Conservation (phyloP, 192 early-diverging fungal genomes). For the Jimgerdemannia flammicorona region DNA sequence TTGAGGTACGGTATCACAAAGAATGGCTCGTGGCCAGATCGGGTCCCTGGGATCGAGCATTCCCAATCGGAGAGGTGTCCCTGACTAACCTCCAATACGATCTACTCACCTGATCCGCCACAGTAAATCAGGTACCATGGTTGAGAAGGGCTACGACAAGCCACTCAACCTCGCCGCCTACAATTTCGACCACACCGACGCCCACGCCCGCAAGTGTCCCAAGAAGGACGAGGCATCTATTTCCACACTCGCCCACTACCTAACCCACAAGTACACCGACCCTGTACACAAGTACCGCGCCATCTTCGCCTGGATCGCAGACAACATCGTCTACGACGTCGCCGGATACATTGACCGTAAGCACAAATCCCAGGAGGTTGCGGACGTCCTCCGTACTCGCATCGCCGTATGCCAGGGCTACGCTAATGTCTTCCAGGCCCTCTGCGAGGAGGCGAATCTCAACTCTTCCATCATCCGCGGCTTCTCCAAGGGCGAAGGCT, state of each 20-base stretch:
- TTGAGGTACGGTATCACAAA: neutral
- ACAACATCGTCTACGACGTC: conserved; percentile 49
- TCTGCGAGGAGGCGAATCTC: conserved; percentile 44
- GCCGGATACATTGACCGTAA: conserved; percentile 31
- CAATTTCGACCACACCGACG: conserved; percentile 39
- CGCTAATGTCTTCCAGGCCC: conserved; percentile 44
- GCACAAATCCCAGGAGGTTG: conserved; percentile 5
- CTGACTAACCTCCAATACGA: neutral
- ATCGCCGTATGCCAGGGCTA: conserved; percentile 55
- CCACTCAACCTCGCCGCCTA: conserved; percentile 1
- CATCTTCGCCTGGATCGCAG: conserved; percentile 53
- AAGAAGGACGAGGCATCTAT: conserved; percentile 15
- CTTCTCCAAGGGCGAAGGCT: conserved; percentile 29
- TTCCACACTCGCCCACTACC: conserved; percentile 24
- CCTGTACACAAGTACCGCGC: conserved; percentile 42
- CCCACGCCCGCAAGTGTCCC: conserved; percentile 31
- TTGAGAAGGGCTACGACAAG: neutral
- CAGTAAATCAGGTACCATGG: neutral
- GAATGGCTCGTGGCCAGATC: neutral
- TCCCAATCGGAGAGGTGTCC: too few relatives aligned
- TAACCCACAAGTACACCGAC: conserved; percentile 41
- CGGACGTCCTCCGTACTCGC: conserved; percentile 33
- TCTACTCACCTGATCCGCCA: neutral
- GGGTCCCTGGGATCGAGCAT: neutral
- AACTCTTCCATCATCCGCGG: conserved; percentile 42